A percentile compares a stretch with the other conserved stretches of the same genome.
Evolutionary conservation across 2,329 filamentous ascomycete genomes (phyloP).

Genomic region (Aspergillus puulaauensis): DNA sequence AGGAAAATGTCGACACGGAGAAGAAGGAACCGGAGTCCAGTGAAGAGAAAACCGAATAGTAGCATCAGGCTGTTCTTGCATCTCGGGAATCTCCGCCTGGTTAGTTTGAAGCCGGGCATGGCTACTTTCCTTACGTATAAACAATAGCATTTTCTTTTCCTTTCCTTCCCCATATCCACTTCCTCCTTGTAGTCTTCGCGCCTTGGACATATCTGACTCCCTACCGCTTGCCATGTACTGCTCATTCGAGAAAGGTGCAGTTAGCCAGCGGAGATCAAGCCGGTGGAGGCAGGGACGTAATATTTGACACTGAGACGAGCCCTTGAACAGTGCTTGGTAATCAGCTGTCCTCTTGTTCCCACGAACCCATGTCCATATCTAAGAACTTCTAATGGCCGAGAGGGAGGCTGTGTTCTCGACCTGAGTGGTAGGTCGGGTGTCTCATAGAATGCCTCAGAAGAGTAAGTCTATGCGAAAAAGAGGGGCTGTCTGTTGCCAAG

Average conservation of each 20-base stretch:
- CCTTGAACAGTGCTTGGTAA: neutral
- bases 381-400: too few relatives aligned
- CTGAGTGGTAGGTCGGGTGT: neutral
- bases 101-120: constrained; percentile 8
- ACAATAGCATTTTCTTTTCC: constrained; percentile 10
- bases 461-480: constrained; percentile 35
- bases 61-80: neutral
- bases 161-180: neutral
- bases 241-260: neutral
- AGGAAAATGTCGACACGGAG: constrained; percentile 11
- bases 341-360: neutral
- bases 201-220: neutral
- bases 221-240: neutral
- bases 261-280: neutral
- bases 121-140: constrained; percentile 16
- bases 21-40: constrained; percentile 11
- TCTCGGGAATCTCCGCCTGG: constrained; percentile 1
- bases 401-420: neutral
- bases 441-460: constrained; percentile 21
- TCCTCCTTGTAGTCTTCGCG: neutral
- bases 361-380: neutral
- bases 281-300: neutral
- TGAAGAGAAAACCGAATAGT: constrained; percentile 8
- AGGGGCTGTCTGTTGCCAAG: constrained; percentile 12
- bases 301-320: neutral